A percentile compares a stretch with the other conserved stretches of the same genome.
phyloP scores from a whole-genome alignment of 1,284 basidiomycete species.

The Irpex lacteus region DNA sequence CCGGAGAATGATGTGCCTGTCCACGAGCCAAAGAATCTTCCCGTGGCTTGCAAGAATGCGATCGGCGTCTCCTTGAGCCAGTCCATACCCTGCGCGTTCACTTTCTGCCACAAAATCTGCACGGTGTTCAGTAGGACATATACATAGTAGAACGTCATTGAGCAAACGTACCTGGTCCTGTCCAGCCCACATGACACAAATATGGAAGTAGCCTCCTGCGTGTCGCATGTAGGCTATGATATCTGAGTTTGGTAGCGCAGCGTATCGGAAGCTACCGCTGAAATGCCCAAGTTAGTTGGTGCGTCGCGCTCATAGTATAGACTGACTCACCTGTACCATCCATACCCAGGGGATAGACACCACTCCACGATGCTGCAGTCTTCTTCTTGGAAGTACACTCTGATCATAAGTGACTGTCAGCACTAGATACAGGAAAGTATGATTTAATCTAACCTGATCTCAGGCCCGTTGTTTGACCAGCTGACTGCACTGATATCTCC shows the following conservation, averaged over 20 bases:
- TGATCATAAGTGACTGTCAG: not conserved
- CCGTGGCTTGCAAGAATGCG: constrained; percentile 3
- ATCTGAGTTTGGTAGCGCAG: constrained; percentile 8
- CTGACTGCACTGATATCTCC: constrained; percentile 11
- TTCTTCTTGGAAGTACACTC: constrained; percentile 9
- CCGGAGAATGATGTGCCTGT: constrained; percentile 4
- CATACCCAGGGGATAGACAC: not conserved
- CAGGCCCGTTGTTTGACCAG: not conserved
- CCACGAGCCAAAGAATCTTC: constrained; percentile 5
- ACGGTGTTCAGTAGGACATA: not conserved
- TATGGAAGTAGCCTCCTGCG: not conserved
- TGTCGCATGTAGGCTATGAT: constrained; percentile 8
- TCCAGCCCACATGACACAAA: constrained; percentile 9
- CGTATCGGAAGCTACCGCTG: constrained; percentile 5
- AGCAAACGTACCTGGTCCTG: constrained; percentile 5
- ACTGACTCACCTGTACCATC: not conserved
- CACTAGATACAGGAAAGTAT: not conserved
- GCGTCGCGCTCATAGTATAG: not conserved
- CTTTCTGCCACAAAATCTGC: constrained; percentile 1
- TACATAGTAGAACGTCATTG: not conserved
- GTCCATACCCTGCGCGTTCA: not conserved
- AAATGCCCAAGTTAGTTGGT: not conserved
- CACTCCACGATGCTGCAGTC: constrained; percentile 6
- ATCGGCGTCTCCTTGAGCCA: not conserved
- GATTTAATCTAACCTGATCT: constrained; percentile 3